Conservation (phyloP, 2,329 filamentous ascomycete genomes). For the Passalora sequoiae region DNA sequence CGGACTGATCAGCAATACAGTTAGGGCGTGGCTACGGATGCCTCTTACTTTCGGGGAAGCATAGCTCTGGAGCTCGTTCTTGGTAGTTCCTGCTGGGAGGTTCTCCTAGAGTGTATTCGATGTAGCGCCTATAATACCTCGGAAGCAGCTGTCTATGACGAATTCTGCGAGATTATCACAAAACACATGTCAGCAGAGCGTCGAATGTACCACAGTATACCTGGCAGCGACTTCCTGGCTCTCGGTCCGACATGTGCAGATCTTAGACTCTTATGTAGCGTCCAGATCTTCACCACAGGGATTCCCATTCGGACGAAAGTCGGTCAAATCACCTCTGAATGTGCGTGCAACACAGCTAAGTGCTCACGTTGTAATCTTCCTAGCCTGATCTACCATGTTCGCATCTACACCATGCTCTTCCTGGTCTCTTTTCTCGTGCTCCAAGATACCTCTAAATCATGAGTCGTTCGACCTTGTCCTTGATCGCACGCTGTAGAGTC, state of each 20-base stretch:
- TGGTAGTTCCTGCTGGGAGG: neutral
- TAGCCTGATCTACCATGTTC: neutral
- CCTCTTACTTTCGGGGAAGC: neutral
- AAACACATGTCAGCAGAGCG: neutral
- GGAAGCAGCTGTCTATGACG: neutral
- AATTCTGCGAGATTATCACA: neutral
- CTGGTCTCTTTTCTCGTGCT: neutral
- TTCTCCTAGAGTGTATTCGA: neutral
- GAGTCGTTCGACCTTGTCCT: slow-evolving; percentile 89
- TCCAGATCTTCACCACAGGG: neutral
- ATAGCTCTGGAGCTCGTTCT: neutral
- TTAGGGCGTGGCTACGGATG: neutral
- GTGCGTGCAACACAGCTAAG: slow-evolving; percentile 1
- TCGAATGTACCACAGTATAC: neutral
- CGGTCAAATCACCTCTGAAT: neutral
- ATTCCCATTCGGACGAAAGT: too few relatives aligned
- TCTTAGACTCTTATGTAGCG: neutral
- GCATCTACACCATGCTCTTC: too few relatives aligned
- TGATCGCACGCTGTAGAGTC: slow-evolving; percentile 79
- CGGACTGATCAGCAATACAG: neutral
- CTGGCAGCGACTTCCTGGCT: neutral
- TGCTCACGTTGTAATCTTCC: slow-evolving; percentile 1
- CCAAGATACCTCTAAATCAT: slow-evolving; percentile 63
- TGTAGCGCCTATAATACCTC: neutral
- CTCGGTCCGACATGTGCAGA: neutral